Conservation (phyloP, 805 yeast genomes). For the Nakazawaea wickerhamii region DNA sequence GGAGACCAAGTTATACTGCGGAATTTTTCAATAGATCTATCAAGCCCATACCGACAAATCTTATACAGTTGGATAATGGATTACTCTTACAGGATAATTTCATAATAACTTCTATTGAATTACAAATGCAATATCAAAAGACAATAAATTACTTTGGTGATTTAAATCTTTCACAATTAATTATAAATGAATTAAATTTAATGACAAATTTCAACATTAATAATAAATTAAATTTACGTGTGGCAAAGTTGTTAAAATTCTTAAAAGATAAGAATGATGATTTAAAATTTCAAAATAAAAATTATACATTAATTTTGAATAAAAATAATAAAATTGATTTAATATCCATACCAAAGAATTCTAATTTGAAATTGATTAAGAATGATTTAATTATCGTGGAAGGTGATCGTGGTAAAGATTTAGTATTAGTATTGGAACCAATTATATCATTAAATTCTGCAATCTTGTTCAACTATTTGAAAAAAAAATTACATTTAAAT, state of each 20-base stretch:
- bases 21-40: conserved; percentile 42
- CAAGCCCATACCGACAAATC: conserved; percentile 6
- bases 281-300: conserved; percentile 32
- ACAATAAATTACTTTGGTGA: conserved; percentile 54
- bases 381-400: conserved; percentile 72
- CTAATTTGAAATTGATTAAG: conserved; percentile 52
- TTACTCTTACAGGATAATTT: conserved; percentile 47
- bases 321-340: conserved; percentile 53
- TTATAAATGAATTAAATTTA: conserved; percentile 31
- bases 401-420: conserved; percentile 80
- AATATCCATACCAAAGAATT: conserved; percentile 57
- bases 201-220: conserved; percentile 19
- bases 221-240: conserved; percentile 14
- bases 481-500: conserved; percentile 64
- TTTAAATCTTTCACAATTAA: conserved; percentile 30
- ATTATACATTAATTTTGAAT: conserved; percentile 29
- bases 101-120: conserved; percentile 54
- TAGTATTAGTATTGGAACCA: conserved; percentile 69
- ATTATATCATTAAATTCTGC: conserved; percentile 58
- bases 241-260: conserved; percentile 30
- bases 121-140: conserved; percentile 42
- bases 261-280: conserved; percentile 41
- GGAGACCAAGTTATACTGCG: conserved; percentile 74
- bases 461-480: conserved; percentile 64
- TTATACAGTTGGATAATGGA: conserved; percentile 52